phyloP scores from a whole-genome alignment of 208 protist species.

The Trypanosoma lewisi region DNA sequence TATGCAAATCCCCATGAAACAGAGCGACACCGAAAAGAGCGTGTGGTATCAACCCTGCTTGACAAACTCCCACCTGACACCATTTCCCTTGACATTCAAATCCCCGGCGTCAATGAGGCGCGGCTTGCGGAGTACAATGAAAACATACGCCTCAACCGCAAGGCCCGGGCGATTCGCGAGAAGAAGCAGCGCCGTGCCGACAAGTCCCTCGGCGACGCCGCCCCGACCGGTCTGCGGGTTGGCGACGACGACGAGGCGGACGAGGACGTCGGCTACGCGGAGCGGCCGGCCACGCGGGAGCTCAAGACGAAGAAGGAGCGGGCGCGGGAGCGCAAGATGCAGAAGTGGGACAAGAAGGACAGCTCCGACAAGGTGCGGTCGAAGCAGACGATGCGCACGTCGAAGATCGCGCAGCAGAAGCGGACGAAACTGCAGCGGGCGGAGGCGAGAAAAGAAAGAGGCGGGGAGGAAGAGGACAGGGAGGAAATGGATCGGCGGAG shows the following conservation, averaged over 20 bases:
- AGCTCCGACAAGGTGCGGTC: constrained; percentile 84
- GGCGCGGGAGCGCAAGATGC: constrained; percentile 77
- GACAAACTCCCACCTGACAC: constrained; percentile 93
- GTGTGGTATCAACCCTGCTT: constrained; percentile 79
- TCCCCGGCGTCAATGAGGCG: constrained; percentile 79
- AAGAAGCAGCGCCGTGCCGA: constrained; percentile 76
- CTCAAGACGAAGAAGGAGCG: constrained; percentile 73
- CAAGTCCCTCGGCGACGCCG: constrained; percentile 44
- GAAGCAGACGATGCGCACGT: constrained; percentile 83
- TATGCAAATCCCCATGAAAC: constrained; percentile 94
- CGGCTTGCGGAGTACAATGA: constrained; percentile 82
- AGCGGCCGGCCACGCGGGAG: constrained; percentile 62
- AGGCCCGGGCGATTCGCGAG: constrained; percentile 76
- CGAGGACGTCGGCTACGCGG: constrained; percentile 83
- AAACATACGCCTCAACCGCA: constrained; percentile 76
- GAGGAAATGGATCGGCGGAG: constrained; percentile 47
- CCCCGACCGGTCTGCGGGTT: constrained; percentile 47
- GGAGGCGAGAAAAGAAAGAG: constrained; percentile 32
- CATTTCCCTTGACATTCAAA: constrained; percentile 89
- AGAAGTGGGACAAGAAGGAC: constrained; percentile 90
- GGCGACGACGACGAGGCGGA: constrained; percentile 82
- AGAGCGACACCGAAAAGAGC: constrained; percentile 85
- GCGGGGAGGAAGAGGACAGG: constrained; percentile 41
- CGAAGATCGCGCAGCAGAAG: constrained; percentile 55
- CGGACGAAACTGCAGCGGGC: constrained; percentile 29